Evolutionary conservation across 2,329 filamentous ascomycete species (phyloP), one percentile per base, ranked within the genome.

Genomic region (Aspergillus sp.): DNA sequence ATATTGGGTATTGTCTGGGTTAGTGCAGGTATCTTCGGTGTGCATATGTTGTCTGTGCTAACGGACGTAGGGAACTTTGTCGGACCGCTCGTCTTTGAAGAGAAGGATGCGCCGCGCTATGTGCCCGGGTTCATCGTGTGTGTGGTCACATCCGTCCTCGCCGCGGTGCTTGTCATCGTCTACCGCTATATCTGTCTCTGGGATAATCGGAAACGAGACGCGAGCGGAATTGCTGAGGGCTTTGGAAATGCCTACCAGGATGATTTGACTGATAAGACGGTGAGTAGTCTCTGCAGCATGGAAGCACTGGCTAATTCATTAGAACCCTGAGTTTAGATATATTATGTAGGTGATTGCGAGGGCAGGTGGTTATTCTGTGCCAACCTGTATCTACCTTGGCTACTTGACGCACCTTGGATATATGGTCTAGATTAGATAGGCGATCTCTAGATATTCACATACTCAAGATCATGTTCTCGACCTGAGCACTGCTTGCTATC

Each of bases 191-290:
- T 78, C 5, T 79, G 77, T 54, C 64, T 76, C 4, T 71, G 66
- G 68, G 69, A 76, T 10, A 81, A 81, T 55, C 64, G 61, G 16
- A 67, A 63, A 50, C 70, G 77, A 21, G 77, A 81, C 53, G 65
- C 64, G 44, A 58, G 71, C 1, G 54, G 54, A 2, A 71, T 68
- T 9, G 50, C 69, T n/a, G 78, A 81, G 62, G 77, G 70, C 1
- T 81, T 74, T 44, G 79, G 81, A 43, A 73, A 81, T 59, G 78
- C 78, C 0, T 81, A 78, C 52, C 76, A 81, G 47, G 78, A 81
- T 61, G 78, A 80, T 55, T 65, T 79, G 40, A 81, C 78, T 4
- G 78, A 81, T 58, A 71, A 59, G 45, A 74, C 54, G 31, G 62
- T 59, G 49, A 31, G 59, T 50, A 14, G 29, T 29, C 9, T 10